Evolutionary conservation across 208 protist genomes (phyloP).

Genomic region (Acanthamoeba triangularis): DNA sequence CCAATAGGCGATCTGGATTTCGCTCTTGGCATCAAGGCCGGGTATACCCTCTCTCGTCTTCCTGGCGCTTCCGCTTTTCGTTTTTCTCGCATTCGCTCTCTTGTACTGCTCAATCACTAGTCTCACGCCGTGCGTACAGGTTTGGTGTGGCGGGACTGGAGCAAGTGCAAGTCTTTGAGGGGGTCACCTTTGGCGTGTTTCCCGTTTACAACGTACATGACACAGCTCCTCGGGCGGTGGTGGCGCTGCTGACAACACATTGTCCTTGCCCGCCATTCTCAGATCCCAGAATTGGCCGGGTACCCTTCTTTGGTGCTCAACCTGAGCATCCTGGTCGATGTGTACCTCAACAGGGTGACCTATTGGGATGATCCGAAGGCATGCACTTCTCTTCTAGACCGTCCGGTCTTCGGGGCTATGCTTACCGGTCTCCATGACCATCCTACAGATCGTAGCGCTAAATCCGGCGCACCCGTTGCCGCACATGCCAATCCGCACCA

Average conservation of each 20-base stretch:
- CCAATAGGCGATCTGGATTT: constrained; percentile 40
- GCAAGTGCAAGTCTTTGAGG: not conserved
- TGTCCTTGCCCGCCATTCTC: not conserved
- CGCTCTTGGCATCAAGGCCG: not conserved
- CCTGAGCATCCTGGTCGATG: not conserved
- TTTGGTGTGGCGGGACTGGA: not conserved
- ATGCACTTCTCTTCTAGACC: not conserved
- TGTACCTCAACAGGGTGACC: not conserved
- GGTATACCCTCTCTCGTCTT: not conserved
- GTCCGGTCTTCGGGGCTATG: not conserved
- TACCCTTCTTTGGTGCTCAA: not conserved
- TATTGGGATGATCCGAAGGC: not conserved
- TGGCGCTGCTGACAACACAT: not conserved
- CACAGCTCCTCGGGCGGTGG: not conserved
- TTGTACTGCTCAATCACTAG: not conserved
- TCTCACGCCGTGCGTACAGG: too few species aligned
- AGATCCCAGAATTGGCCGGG: not conserved
- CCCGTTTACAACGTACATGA: constrained; percentile 54
- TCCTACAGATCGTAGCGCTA: too few species aligned
- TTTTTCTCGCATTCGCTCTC: not conserved
- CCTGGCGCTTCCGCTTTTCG: too few species aligned
- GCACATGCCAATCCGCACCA: too few species aligned
- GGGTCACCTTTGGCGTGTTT: not conserved
- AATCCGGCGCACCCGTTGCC: too few species aligned
- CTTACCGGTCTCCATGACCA: too few species aligned